These are phyloP conservation scores for Aspergillus diversus DNA, from an alignment of 495 filamentous ascomycete genomes.

Conservation along the genomic window DNA sequence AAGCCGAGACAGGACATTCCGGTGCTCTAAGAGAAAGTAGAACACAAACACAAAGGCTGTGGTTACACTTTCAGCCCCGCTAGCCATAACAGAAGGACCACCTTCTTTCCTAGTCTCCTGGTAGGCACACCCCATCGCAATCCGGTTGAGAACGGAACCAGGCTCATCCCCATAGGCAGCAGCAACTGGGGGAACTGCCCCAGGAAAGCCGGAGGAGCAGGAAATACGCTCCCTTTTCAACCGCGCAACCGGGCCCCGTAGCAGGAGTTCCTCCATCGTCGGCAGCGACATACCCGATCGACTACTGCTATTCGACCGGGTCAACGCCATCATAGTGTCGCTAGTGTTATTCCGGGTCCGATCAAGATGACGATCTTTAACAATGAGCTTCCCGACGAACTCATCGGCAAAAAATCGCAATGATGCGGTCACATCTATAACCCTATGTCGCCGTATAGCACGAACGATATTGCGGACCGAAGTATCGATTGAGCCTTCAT, in stretches of 20 bases:
- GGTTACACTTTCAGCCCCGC: not conserved
- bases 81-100: not conserved
- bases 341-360: not conserved
- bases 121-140: not conserved
- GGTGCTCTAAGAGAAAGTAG: slow-evolving; percentile 10
- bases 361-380: not conserved
- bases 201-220: not conserved
- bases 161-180: not conserved
- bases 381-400: slow-evolving; percentile 8
- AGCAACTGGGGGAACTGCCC: not conserved
- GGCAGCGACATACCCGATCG: not conserved
- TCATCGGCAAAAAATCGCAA: slow-evolving; percentile 23
- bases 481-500: slow-evolving; percentile 23
- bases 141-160: not conserved
- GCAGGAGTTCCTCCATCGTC: slow-evolving; percentile 18
- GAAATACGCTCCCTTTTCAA: slow-evolving; percentile 18
- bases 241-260: slow-evolving; percentile 14
- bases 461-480: slow-evolving; percentile 11
- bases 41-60: slow-evolving; percentile 19
- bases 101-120: not conserved
- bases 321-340: not conserved
- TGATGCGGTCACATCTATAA: slow-evolving; percentile 13
- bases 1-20: slow-evolving; percentile 11
- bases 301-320: not conserved
- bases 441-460: slow-evolving; percentile 15